Evolutionary conservation across 768 basidiomycete species (phyloP).

Genomic region (Termitomyces sp.): DNA sequence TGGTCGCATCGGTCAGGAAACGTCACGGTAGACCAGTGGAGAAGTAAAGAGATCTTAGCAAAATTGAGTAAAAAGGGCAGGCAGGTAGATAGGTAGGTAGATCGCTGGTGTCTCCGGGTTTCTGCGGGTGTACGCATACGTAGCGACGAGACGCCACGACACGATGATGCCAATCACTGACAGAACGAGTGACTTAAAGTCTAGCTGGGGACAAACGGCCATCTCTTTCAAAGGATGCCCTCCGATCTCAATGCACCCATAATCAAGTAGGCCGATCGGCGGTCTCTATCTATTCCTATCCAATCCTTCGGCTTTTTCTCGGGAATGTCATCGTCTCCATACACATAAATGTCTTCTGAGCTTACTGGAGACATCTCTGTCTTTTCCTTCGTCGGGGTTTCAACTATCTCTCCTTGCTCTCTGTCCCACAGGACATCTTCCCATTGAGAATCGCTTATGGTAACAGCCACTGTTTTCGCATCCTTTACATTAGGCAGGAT

Average conservation of each 20-base stretch:
- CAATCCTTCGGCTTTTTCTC: constrained; percentile 57
- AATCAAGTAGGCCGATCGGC: constrained; percentile 73
- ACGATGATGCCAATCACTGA: too few relatives aligned
- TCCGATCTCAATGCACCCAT: constrained; percentile 72
- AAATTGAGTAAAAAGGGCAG: too few relatives aligned
- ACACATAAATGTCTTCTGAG: constrained; percentile 55
- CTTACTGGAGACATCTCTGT: constrained; percentile 16
- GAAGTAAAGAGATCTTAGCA: too few relatives aligned
- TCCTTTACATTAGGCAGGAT: constrained; percentile 69
- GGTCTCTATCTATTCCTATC: constrained; percentile 73
- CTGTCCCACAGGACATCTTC: constrained; percentile 75
- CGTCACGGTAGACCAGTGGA: too few relatives aligned
- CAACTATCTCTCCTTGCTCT: constrained; percentile 48
- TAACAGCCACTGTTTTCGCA: constrained; percentile 72
- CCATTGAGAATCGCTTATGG: constrained; percentile 74
- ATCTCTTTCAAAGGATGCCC: constrained; percentile 42
- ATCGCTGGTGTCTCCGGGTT: too few relatives aligned
- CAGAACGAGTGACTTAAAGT: neutral
- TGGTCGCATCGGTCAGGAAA: too few relatives aligned
- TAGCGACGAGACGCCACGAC: too few relatives aligned
- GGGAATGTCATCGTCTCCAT: constrained; percentile 50
- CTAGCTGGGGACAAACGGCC: neutral
- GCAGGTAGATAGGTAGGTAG: too few relatives aligned
- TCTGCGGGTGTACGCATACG: too few relatives aligned
- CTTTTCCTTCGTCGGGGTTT: constrained; percentile 13